phyloP scores from a whole-genome alignment of 371 early-diverging fungal genomes.

The Apophysomyces trapeziformis region DNA sequence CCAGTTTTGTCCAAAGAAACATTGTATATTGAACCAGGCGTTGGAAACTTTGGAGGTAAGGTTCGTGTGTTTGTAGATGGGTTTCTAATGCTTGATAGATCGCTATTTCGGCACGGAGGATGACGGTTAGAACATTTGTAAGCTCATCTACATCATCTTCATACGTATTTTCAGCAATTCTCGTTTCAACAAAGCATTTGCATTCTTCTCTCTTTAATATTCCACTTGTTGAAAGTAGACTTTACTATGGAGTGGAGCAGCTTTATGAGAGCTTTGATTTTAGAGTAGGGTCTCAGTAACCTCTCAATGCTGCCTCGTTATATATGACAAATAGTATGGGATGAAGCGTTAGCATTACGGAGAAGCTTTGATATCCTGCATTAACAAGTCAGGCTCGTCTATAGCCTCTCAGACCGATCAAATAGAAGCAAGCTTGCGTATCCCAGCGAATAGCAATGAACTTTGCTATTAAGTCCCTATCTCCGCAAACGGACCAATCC shows the following conservation, averaged over 20 bases:
- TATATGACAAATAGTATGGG: constrained; percentile 1
- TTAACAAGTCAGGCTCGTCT: too few species aligned
- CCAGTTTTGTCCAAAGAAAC: constrained; percentile 64
- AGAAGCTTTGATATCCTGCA: too few species aligned
- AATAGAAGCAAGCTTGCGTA: too few species aligned
- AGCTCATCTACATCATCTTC: background rate
- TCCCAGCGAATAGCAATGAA: too few species aligned
- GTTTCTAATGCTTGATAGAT: constrained; percentile 25
- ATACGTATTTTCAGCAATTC: background rate
- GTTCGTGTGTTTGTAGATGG: background rate
- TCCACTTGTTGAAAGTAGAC: too few species aligned
- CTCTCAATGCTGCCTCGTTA: background rate
- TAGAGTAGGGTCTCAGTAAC: background rate
- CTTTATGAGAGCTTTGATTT: too few species aligned
- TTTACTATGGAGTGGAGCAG: too few species aligned
- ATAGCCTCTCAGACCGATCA: too few species aligned
- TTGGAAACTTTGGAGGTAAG: constrained; percentile 85
- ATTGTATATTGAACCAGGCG: constrained; percentile 80
- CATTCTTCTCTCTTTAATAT: background rate
- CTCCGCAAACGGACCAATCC: too few species aligned
- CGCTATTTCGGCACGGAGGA: constrained; percentile 60
- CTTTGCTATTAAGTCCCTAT: too few species aligned
- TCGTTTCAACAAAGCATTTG: constrained; percentile 3
- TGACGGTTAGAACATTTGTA: constrained; percentile 17
- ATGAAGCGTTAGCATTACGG: background rate